These are phyloP conservation scores for Sclerospora graminicola DNA, from an alignment of 352 stramenopile species.

Conservation along the genomic window DNA sequence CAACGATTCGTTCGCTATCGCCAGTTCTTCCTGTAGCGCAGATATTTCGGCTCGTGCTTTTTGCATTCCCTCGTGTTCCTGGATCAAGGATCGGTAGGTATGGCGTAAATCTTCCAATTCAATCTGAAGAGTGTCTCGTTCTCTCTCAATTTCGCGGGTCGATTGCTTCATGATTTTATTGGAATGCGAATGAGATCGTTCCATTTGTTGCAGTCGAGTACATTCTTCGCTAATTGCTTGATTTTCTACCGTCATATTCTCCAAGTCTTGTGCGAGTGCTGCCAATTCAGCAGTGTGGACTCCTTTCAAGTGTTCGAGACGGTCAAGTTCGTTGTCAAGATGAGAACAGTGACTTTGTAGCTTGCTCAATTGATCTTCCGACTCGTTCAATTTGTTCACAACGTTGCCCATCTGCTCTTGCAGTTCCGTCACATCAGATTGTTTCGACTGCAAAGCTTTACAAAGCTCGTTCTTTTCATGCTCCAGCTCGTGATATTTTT, in stretches of 20 bases:
- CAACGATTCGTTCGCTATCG: constrained; percentile 52
- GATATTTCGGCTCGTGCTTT: constrained; percentile 44
- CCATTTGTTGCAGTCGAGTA: constrained; percentile 38
- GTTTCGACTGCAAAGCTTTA: constrained; percentile 24
- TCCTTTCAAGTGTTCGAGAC: constrained; percentile 45
- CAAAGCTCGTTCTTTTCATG: constrained; percentile 37
- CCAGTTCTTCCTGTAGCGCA: constrained; percentile 44
- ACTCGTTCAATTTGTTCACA: constrained; percentile 46
- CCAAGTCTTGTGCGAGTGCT: constrained; percentile 63
- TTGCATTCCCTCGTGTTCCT: constrained; percentile 64
- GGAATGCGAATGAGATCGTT: constrained; percentile 44
- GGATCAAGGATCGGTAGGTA: constrained; percentile 60
- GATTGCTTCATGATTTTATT: constrained; percentile 42
- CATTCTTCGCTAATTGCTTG: constrained; percentile 79
- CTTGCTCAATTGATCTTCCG: constrained; percentile 35
- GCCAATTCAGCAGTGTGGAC: constrained; percentile 55
- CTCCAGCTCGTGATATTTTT: constrained; percentile 54
- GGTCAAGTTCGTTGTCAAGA: constrained; percentile 46
- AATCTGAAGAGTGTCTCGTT: constrained; percentile 58
- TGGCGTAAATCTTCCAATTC: constrained; percentile 68
- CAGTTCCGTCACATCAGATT: constrained; percentile 24
- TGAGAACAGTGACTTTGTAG: constrained; percentile 29
- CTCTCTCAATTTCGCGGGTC: constrained; percentile 46
- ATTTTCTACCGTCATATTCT: constrained; percentile 86
- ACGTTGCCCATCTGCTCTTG: constrained; percentile 49